Evolutionary conservation across 2,329 filamentous ascomycete genomes (phyloP), one percentile per base, ranked within the genome.

Genomic region (Claviceps sp.): DNA sequence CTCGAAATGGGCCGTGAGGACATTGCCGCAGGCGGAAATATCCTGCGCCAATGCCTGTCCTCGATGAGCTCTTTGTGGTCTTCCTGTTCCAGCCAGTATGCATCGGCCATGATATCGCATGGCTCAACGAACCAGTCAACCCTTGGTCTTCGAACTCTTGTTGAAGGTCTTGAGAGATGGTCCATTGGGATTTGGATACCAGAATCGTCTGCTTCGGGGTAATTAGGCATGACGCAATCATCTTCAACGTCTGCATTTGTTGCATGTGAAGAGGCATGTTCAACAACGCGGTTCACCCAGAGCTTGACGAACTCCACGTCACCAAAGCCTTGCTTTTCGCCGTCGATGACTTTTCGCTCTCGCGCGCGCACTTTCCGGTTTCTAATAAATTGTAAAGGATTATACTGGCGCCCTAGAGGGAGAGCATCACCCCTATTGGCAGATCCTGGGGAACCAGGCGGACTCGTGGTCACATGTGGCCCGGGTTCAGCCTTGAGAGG

Each of bases 301-400:
- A 75, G 71, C 49, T 78, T 79, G 7, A 95, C 87, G 45, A 73
- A 78, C 3, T 78, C 73, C 1, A 87, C 72, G 64, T 96, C 83
- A 40, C 79, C 75, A 71, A 94, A 97, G 1, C 86, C 87, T 58
- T 86, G 83, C 1, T 76, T 74, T 55, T 88, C 82, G 16, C 86
- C 82, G 60, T 93, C 80, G 37, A 95, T 83, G 0, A 77, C 69
- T 57, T 79, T 83, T 42, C 87, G 79, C 67, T 94, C 87, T 16
- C 90, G 79, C 26, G 85, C 84, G 55, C 93, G 78, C 13, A 93
- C 79, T 63, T 90, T 91, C 47, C 91, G 79, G 62, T 98, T 97
- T 20, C 93, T 83, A 51, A 97, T 86, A 59, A 88, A 88, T 66
- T 97, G 93, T 23, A 98, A 69, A 4, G 91, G 93, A 63, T 98